phyloP scores from a whole-genome alignment of 495 filamentous ascomycete genomes.

The Aspergillus coremiiformis region DNA sequence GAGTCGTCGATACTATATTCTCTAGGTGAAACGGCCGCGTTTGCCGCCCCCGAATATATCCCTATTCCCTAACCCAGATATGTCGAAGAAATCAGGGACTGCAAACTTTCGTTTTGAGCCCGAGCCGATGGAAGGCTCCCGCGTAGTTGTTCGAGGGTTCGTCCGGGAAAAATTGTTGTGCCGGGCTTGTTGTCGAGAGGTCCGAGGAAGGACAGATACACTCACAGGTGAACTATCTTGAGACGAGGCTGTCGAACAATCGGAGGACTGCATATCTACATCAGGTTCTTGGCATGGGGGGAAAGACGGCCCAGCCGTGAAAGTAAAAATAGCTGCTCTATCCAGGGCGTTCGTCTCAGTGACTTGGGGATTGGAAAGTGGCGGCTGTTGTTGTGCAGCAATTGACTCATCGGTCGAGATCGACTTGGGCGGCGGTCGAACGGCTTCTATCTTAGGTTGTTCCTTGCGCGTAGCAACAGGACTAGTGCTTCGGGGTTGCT shows the following conservation, averaged over 20 bases:
- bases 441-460: conserved; percentile 28
- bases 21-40: conserved; percentile 60
- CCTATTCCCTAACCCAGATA: conserved; percentile 59
- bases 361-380: conserved; percentile 14
- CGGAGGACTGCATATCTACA: conserved; percentile 50
- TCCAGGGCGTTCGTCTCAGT: conserved; percentile 23
- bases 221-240: conserved; percentile 38
- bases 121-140: conserved; percentile 39
- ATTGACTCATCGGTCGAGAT: conserved; percentile 41
- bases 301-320: conserved; percentile 54
- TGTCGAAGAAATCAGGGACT: conserved; percentile 73
- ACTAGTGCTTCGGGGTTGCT: conserved; percentile 50
- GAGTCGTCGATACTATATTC: conserved; percentile 31
- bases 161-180: conserved; percentile 36
- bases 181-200: conserved; percentile 44
- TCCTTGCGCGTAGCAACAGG: conserved; percentile 52
- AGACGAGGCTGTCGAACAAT: conserved; percentile 27
- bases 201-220: conserved; percentile 47
- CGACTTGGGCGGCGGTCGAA: conserved; percentile 30
- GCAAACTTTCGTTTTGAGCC: conserved; percentile 76
- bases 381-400: conserved; percentile 23
- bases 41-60: conserved; percentile 65
- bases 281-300: conserved; percentile 57
- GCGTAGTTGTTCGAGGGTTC: conserved; percentile 37
- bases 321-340: conserved; percentile 54